Conservation (phyloP, 2,329 filamentous ascomycete genomes). For the Dactylonectria macrodidyma region DNA sequence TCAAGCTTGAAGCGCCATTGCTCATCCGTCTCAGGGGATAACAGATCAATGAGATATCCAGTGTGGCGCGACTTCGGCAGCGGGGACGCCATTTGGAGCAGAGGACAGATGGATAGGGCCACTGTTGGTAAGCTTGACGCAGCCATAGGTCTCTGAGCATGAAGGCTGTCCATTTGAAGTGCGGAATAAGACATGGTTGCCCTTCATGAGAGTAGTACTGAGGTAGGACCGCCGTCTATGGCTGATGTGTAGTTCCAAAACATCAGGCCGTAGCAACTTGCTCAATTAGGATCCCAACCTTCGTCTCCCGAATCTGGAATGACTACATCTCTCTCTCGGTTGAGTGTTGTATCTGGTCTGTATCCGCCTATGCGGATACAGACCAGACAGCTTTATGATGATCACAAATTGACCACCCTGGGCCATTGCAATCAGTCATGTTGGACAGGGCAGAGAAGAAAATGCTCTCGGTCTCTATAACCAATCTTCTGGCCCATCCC, state of each 20-base stretch:
- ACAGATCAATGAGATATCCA: constrained; percentile 22
- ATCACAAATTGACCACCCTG: no score
- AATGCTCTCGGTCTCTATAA: no score
- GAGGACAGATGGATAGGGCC: constrained; percentile 19
- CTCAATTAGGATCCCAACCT: no score
- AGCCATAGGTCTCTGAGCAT: constrained; percentile 8
- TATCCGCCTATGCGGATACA: no score
- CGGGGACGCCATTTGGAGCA: constrained; percentile 10
- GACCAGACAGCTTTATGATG: no score
- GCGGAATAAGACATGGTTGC: constrained; percentile 16
- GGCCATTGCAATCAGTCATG: no score
- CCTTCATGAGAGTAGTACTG: constrained; percentile 21
- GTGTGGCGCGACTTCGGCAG: constrained; percentile 23
- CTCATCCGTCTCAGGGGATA: constrained; percentile 19
- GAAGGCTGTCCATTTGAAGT: constrained; percentile 4
- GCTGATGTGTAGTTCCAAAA: constrained; percentile 32
- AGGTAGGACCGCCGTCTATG: constrained; percentile 24
- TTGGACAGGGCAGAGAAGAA: no score
- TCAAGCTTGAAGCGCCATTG: constrained; percentile 26
- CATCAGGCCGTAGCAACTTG: constrained; percentile 27
- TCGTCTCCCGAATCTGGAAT: no score
- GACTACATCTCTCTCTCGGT: no score
- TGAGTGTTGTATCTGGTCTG: no score
- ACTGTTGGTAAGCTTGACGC: constrained; percentile 3
- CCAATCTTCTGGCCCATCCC: no score